Evolutionary conservation across 108 stramenopile species (phyloP), one percentile per base, ranked within the genome.

Genomic region (Mediolabrus comicus): DNA sequence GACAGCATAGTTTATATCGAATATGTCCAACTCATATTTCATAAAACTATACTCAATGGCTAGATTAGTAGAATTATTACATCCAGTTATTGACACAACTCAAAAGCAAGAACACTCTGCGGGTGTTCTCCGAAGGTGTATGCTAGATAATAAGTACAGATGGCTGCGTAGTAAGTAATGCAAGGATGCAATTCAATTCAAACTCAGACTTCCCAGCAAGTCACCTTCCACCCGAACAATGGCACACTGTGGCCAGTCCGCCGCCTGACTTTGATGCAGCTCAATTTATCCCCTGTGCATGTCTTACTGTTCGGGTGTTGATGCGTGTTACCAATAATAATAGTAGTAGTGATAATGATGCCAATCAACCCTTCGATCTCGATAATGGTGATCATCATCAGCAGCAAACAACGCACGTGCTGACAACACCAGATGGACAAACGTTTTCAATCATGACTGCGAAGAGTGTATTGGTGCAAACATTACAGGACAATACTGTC

Each of bases 181-280:
- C 3, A 30, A 71, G 14, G 19, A 89, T 92, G 87, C 91, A 92
- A 71, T 92, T 92, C 69, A 75, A 88, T 54, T 90, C 76, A 69
- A 92, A 92, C 59, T 75, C 89, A 3, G 91, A 92, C 74, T 92
- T 79, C 60, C 77, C 77, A 69, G 76, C 64, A 24, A 62, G 46
- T 31, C 19, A 53, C 53, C 46, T 79, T 57, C 62, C 56, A 27
- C 14, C 74, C 11, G 59, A 60, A 12, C 69, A 81, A 55, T 67
- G 73, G 71, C 72, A 54, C 11, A 26, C 46, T 9, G 72, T 80
- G 1, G 70, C 70, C 10, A 38, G 66, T 58, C 91, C 87, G 2
- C 72, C 71, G 8, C 70, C 54, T 31, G 46, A 71, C 3, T 92
- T 92, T 61, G 89, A 87, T 19, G 57, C 77, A 2, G 87, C 87